Percentiles rank a stretch among this genome's conserved stretches.
These are phyloP conservation scores for Phragmites australis DNA, from an alignment of 176 grass and related monocot species.

Conservation along the genomic window DNA sequence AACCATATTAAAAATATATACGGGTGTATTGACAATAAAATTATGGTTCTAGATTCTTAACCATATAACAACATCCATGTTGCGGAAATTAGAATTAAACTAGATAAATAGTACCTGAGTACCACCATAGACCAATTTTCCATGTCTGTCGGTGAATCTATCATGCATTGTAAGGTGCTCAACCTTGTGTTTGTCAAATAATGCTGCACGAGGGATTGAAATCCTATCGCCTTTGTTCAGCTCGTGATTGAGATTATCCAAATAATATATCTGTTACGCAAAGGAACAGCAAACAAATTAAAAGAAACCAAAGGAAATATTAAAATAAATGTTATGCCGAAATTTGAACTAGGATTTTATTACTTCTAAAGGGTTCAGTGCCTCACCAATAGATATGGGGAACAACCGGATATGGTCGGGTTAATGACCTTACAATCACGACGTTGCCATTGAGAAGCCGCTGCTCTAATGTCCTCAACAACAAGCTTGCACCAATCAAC, in stretches of 20 bases:
- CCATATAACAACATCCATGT: too few species aligned
- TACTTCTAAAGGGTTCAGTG: background rate
- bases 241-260: background rate
- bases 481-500: background rate
- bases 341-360: too few species aligned
- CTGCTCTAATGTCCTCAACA: background rate
- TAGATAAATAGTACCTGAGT: too few species aligned
- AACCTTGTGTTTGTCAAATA: background rate
- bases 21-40: too few species aligned
- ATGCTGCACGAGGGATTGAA: background rate
- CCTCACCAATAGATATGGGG: background rate
- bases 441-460: background rate
- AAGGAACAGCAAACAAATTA: background rate
- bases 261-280: background rate
- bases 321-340: background rate
- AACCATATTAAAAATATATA: too few species aligned
- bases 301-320: background rate
- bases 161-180: too few species aligned
- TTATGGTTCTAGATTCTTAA: too few species aligned
- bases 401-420: background rate
- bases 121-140: too few species aligned
- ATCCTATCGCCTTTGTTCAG: background rate
- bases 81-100: too few species aligned
- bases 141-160: too few species aligned
- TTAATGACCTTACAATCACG: background rate